phyloP scores from a whole-genome alignment of 257 asterid species.

The Gentiana straminea region DNA sequence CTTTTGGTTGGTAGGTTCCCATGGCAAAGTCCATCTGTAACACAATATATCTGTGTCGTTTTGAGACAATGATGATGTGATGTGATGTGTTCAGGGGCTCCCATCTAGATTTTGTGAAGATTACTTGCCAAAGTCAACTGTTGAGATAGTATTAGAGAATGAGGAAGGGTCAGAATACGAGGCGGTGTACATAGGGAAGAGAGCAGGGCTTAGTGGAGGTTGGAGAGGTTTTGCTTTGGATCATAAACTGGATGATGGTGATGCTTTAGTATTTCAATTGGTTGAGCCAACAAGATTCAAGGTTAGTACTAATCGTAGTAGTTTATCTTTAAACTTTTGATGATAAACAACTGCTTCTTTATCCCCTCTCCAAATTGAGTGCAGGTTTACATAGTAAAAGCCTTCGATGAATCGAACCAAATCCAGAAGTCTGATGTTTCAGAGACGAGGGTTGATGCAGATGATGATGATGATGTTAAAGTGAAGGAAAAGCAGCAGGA shows the following conservation, averaged over 20 bases:
- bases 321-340: no score
- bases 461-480: no score
- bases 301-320: conserved; percentile 24
- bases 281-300: conserved; percentile 61
- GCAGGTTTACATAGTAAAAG: no score
- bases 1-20: conserved; percentile 81
- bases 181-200: conserved; percentile 53
- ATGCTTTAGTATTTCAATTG: conserved; percentile 72
- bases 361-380: no score
- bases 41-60: no score
- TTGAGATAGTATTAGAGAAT: conserved; percentile 42
- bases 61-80: background rate
- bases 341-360: no score
- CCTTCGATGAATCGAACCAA: no score
- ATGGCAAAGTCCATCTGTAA: background rate
- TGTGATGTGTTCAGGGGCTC: conserved; percentile 44
- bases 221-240: conserved; percentile 92
- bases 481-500: no score
- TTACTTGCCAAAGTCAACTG: conserved; percentile 54
- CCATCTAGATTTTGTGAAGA: conserved; percentile 50
- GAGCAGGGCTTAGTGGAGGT: conserved; percentile 83
- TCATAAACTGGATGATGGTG: conserved; percentile 86
- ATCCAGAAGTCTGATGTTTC: no score
- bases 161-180: conserved; percentile 53
- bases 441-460: no score